A percentile compares a stretch with the other conserved stretches of the same genome.
phyloP scores from a whole-genome alignment of 75 land plant species.

The Cupressus sempervirens region DNA sequence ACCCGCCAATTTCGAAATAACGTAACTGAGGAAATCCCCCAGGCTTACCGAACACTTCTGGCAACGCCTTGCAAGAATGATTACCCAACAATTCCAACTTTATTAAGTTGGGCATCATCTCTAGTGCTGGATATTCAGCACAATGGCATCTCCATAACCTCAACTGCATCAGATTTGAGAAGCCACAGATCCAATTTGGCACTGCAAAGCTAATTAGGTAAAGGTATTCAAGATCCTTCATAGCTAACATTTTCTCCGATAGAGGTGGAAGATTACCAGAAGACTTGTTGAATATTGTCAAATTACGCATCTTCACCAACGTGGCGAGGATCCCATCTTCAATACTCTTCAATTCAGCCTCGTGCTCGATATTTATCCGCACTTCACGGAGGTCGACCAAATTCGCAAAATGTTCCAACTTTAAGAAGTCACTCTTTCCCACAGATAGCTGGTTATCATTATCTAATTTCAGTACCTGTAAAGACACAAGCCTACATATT shows the following conservation, averaged over 20 bases:
- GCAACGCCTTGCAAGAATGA: neutral
- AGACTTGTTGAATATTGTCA: no score
- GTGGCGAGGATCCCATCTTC: neutral
- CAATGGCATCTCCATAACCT: neutral
- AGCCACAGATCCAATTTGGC: neutral
- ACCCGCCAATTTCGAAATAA: no score
- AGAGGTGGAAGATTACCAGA: no score
- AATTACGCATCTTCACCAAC: no score
- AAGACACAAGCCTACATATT: no score
- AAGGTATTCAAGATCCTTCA: neutral
- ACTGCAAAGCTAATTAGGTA: neutral
- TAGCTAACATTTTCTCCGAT: neutral
- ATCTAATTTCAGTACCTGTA: no score
- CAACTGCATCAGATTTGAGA: neutral
- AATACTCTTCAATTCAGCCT: no score
- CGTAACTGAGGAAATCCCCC: neutral
- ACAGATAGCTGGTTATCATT: no score
- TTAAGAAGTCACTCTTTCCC: no score
- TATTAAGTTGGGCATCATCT: neutral
- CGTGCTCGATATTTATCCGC: no score
- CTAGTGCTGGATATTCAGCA: neutral
- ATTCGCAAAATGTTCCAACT: no score
- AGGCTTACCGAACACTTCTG: neutral
- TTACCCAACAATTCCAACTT: fast-evolving
- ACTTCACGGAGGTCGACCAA: no score